These are phyloP conservation scores for Andrographis paniculata DNA, from an alignment of 305 asterid species.

Conservation along the genomic window DNA sequence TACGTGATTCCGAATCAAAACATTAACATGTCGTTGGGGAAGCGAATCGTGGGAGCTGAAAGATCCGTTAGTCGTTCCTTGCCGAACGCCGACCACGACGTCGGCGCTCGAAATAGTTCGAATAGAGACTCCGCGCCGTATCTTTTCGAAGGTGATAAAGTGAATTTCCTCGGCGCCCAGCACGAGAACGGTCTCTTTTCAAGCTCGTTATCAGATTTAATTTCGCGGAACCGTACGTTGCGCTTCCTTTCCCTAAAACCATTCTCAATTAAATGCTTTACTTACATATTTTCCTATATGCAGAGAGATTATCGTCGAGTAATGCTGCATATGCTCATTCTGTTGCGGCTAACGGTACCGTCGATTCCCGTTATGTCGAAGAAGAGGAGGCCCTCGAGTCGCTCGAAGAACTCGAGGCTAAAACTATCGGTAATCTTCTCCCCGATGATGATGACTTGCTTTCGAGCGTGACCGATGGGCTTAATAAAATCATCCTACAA, in stretches of 20 bases:
- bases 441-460: slow-evolving; percentile 95
- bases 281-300: slow-evolving; percentile 16
- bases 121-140: slow-evolving; percentile 38
- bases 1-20: slow-evolving; percentile 43
- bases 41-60: slow-evolving; percentile 38
- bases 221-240: slow-evolving; percentile 61
- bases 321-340: slow-evolving; percentile 55
- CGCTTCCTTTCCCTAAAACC: slow-evolving; percentile 4
- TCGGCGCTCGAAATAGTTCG: slow-evolving; percentile 33
- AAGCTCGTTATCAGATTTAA: slow-evolving; percentile 86
- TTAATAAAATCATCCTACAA: slow-evolving; percentile 35
- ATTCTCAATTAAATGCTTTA: no score
- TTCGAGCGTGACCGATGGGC: slow-evolving; percentile 90
- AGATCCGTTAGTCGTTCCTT: slow-evolving; percentile 53
- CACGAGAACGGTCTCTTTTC: slow-evolving; percentile 87
- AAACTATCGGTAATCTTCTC: slow-evolving; percentile 91
- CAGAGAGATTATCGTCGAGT: slow-evolving; percentile 71
- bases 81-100: slow-evolving; percentile 45
- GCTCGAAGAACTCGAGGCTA: slow-evolving; percentile 92
- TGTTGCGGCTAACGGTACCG: slow-evolving; percentile 43
- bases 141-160: slow-evolving; percentile 47
- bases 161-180: slow-evolving; percentile 54
- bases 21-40: slow-evolving; percentile 34
- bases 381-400: slow-evolving; percentile 90
- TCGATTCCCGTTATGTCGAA: slow-evolving; percentile 51